A percentile compares a stretch with the other conserved stretches of the same genome.
Evolutionary conservation across 2,329 filamentous ascomycete species (phyloP).

Genomic region (Plenodomus lindquistii): DNA sequence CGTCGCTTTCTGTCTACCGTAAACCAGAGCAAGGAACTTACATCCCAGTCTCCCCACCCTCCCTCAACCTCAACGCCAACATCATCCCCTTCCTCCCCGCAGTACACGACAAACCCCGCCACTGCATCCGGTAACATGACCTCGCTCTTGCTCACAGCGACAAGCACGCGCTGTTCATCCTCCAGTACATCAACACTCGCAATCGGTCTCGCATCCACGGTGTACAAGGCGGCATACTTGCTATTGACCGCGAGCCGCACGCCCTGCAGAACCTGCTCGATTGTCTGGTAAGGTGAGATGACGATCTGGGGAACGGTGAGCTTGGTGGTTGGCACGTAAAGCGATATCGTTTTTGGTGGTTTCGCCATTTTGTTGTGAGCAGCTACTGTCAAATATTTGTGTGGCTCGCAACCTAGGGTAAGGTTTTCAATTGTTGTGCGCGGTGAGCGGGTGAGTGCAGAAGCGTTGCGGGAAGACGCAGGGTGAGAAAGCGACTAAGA

Average conservation of each 20-base stretch:
- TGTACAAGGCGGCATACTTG: conserved; percentile 13
- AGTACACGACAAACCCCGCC: conserved; percentile 5
- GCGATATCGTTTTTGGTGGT: conserved; percentile 10
- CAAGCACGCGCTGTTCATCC: conserved; percentile 12
- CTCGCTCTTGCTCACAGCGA: conserved; percentile 4
- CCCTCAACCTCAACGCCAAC: conserved; percentile 1
- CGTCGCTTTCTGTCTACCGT: background rate
- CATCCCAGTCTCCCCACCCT: background rate
- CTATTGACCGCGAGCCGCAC: conserved; percentile 12
- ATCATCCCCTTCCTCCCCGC: conserved; percentile 13
- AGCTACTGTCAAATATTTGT: background rate
- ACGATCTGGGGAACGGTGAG: conserved; percentile 8
- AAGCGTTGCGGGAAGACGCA: background rate
- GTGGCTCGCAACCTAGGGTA: background rate
- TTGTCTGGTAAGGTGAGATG: conserved; percentile 10
- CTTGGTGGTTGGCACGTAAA: conserved; percentile 1
- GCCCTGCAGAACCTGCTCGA: conserved; percentile 15
- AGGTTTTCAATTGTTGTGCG: background rate
- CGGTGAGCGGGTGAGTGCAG: conserved; percentile 1
- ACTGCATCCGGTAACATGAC: conserved; percentile 13
- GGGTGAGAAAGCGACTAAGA: background rate
- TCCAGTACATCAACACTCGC: conserved; percentile 10
- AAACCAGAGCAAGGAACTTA: background rate
- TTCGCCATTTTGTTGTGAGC: conserved; percentile 1
- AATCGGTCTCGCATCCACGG: conserved; percentile 9